Evolutionary conservation across 306 rosid genomes (phyloP).

Genomic region (Glycine tomentella): DNA sequence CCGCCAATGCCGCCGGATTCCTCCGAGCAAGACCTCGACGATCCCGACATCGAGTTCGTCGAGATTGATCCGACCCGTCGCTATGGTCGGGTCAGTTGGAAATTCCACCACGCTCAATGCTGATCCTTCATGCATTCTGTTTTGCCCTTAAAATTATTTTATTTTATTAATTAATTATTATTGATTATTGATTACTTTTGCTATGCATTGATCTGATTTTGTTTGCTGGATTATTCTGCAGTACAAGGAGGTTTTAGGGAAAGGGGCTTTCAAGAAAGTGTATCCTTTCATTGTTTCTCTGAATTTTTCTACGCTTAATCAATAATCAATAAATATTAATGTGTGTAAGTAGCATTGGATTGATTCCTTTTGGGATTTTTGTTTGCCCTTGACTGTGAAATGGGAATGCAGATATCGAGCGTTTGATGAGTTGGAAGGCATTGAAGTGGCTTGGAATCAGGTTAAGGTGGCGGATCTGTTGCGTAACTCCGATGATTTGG

Average conservation of each 20-base stretch:
- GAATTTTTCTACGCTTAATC: conserved; percentile 3
- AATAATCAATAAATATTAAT: not conserved
- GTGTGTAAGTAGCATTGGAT: not conserved
- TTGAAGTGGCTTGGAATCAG: conserved; percentile 99
- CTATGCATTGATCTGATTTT: conserved; percentile 32
- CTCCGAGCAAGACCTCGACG: conserved; percentile 73
- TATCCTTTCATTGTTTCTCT: conserved; percentile 64
- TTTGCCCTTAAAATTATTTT: not conserved
- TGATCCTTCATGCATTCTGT: conserved; percentile 10
- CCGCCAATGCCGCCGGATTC: conserved; percentile 72
- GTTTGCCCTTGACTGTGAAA: conserved; percentile 59
- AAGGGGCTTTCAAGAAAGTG: conserved; percentile 99
- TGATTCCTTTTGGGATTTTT: conserved; percentile 11
- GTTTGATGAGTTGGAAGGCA: conserved; percentile 96
- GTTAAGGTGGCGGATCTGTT: conserved; percentile 86
- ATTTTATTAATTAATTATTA: not conserved
- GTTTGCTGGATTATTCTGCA: conserved; percentile 52
- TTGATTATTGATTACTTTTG: conserved; percentile 3
- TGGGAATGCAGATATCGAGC: conserved; percentile 83
- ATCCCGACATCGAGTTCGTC: conserved; percentile 71
- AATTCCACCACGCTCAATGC: not conserved
- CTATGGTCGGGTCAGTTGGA: conserved; percentile 83
- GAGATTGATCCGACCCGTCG: conserved; percentile 93
- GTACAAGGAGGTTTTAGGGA: conserved; percentile 93
- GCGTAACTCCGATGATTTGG: conserved; percentile 82